phyloP scores from a whole-genome alignment of 129 eudicot genomes.

The Lactuca sativa region DNA sequence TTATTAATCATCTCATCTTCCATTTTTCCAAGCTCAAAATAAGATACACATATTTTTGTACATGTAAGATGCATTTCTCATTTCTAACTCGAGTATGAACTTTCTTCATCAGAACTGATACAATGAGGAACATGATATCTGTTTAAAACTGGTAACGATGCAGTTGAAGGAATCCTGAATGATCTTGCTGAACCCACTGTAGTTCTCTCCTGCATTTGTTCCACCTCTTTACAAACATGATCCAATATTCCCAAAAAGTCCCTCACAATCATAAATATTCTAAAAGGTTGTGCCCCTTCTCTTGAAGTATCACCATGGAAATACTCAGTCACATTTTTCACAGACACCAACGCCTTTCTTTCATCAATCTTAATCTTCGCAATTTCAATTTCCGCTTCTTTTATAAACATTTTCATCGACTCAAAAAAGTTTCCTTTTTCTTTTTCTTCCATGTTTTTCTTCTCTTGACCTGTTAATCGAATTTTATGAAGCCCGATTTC shows the following conservation, averaged over 20 bases:
- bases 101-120: conserved; percentile 69
- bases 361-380: conserved; percentile 58
- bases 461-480: conserved; percentile 56
- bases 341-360: conserved; percentile 57
- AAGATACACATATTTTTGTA: conserved; percentile 26
- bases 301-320: conserved; percentile 87
- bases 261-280: conserved; percentile 85
- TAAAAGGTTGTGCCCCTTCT: conserved; percentile 89
- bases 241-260: conserved; percentile 80
- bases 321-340: conserved; percentile 84
- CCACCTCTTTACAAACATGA: conserved; percentile 87
- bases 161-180: conserved; percentile 71
- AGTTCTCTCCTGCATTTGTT: conserved; percentile 70
- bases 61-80: conserved; percentile 18
- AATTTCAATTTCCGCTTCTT: conserved; percentile 69
- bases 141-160: conserved; percentile 76
- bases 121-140: conserved; percentile 55
- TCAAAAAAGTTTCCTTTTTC: conserved; percentile 56
- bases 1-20: conserved; percentile 13
- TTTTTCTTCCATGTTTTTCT: conserved; percentile 54
- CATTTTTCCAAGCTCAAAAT: conserved; percentile 20
- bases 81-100: conserved; percentile 36
- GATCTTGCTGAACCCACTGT: conserved; percentile 74
- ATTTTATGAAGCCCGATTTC: conserved; percentile 81
- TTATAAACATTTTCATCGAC: conserved; percentile 66